These are phyloP conservation scores for Nymphaea thermarum DNA, from an alignment of 164 flowering plant genomes.

Conservation along the genomic window DNA sequence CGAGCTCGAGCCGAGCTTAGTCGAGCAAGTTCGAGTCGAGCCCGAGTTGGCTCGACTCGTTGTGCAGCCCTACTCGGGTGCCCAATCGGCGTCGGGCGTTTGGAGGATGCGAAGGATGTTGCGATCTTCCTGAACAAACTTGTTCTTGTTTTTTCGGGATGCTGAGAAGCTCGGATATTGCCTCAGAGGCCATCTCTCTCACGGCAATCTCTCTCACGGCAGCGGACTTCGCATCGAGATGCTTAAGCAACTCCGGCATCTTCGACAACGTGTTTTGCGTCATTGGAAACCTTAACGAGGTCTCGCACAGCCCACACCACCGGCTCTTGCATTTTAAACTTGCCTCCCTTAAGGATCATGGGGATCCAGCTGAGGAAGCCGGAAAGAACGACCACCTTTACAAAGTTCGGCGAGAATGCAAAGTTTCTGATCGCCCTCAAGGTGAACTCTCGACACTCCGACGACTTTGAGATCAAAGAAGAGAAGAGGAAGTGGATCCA, in stretches of 20 bases:
- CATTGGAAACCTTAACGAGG: constrained; percentile 55
- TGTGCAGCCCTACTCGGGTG: no score
- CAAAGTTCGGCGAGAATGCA: constrained; percentile 26
- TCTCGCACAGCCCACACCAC: constrained; percentile 44
- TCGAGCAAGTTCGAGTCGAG: no score
- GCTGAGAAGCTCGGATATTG: constrained; percentile 39
- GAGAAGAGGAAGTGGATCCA: constrained; percentile 41
- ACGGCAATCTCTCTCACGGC: constrained; percentile 63
- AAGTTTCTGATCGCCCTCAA: constrained; percentile 48
- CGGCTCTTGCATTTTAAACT: constrained; percentile 50
- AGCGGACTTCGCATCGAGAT: constrained; percentile 55
- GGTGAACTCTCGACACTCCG: constrained; percentile 32
- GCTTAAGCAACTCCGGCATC: constrained; percentile 54
- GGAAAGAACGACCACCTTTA: constrained; percentile 23
- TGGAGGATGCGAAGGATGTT: constrained; percentile 39
- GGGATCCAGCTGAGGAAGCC: constrained; percentile 53
- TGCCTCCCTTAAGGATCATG: constrained; percentile 37
- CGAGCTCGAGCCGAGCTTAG: no score
- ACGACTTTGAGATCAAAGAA: constrained; percentile 37
- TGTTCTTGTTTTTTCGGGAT: constrained; percentile 47
- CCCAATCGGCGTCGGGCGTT: constrained; percentile 33
- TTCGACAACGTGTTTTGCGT: constrained; percentile 60
- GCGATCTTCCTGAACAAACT: constrained; percentile 45
- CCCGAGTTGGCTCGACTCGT: no score
- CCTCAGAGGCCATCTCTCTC: constrained; percentile 72